Evolutionary conservation across 306 rosid genomes (phyloP).

Genomic region (Sesbania bispinosa): DNA sequence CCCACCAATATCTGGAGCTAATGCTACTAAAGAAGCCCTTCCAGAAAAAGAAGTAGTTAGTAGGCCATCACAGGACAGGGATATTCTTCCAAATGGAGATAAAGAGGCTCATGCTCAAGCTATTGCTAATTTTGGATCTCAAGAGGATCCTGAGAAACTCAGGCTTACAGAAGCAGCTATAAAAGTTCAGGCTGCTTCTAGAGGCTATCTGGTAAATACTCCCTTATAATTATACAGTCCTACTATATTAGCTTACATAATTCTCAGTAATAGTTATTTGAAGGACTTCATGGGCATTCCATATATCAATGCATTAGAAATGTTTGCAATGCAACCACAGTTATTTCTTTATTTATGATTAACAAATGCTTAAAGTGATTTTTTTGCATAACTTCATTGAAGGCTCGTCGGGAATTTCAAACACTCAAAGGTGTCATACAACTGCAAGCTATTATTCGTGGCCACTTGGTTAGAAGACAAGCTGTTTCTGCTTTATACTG

Average conservation of each 20-base stretch:
- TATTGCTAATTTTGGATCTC: conserved; percentile 27
- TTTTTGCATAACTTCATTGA: conserved; percentile 15
- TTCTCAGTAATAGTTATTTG: background rate
- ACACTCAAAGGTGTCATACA: conserved; percentile 38
- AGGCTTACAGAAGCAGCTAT: conserved; percentile 53
- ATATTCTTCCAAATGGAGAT: conserved; percentile 16
- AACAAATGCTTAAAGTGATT: background rate
- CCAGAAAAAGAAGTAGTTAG: conserved; percentile 41
- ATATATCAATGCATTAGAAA: conserved; percentile 6
- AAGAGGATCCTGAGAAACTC: conserved; percentile 37
- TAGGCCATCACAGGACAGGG: conserved; percentile 29
- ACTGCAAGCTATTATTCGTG: conserved; percentile 58
- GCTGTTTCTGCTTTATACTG: conserved; percentile 55
- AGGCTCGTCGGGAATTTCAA: conserved; percentile 46
- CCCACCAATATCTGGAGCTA: conserved; percentile 35
- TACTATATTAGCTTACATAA: background rate
- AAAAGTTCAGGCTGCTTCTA: conserved; percentile 66
- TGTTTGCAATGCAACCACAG: background rate
- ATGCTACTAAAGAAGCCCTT: conserved; percentile 27
- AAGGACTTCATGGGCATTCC: background rate
- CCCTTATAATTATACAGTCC: background rate
- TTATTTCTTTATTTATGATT: conserved; percentile 22
- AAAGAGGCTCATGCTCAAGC: conserved; percentile 22
- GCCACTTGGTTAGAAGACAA: conserved; percentile 57
- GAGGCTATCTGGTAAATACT: conserved; percentile 59